These are phyloP conservation scores for Sporisorium iseilematis-ciliati DNA, from an alignment of 1,284 basidiomycete genomes.

Conservation along the genomic window DNA sequence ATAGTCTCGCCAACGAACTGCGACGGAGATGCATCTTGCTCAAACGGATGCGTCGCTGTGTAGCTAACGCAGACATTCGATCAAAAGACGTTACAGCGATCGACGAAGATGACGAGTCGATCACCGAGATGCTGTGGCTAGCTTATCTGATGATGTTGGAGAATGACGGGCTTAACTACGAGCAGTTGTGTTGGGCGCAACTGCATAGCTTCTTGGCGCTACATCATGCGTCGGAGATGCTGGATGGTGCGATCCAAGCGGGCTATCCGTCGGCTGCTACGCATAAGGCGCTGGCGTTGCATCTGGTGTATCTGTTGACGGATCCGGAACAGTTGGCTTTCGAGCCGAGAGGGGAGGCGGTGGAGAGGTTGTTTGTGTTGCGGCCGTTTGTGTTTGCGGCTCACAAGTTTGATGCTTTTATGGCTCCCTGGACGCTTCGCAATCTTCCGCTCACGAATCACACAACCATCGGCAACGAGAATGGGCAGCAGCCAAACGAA, in stretches of 20 bases:
- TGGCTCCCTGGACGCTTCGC: constrained; percentile 72
- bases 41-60: constrained; percentile 54
- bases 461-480: background rate
- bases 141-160: constrained; percentile 63
- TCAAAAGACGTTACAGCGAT: constrained; percentile 8
- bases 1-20: constrained; percentile 54
- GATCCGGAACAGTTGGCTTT: constrained; percentile 65
- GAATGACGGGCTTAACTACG: constrained; percentile 61
- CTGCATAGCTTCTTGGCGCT: constrained; percentile 54
- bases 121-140: constrained; percentile 62
- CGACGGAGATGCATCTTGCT: constrained; percentile 51
- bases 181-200: constrained; percentile 54
- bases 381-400: constrained; percentile 74
- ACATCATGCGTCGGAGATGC: constrained; percentile 67
- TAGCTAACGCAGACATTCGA: background rate
- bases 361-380: constrained; percentile 73
- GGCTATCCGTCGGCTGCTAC: constrained; percentile 71
- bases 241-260: constrained; percentile 68
- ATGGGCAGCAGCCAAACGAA: background rate
- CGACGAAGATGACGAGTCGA: constrained; percentile 20
- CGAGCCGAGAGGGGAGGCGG: constrained; percentile 71
- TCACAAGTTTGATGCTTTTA: constrained; percentile 73
- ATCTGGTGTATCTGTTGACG: constrained; percentile 71
- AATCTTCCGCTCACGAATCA: constrained; percentile 32
- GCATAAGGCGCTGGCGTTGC: constrained; percentile 71